Evolutionary conservation across 1,284 basidiomycete genomes (phyloP), one percentile per base, ranked within the genome.

Genomic region (Coniferiporia sulphurascens): DNA sequence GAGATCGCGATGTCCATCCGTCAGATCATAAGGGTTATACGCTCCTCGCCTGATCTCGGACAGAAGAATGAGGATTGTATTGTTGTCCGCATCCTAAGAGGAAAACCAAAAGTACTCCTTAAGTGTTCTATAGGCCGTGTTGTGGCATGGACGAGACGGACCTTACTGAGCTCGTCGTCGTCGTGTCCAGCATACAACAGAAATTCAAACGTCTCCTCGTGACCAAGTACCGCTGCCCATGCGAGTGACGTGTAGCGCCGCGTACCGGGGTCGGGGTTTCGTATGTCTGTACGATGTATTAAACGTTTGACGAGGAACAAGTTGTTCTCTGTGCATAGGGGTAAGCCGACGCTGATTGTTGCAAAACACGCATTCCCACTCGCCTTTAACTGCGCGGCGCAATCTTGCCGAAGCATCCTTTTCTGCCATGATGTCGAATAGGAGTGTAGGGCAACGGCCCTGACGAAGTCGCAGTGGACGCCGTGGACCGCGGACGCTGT

Each of bases 191-290:
- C 85, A 64, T 80, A 82, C 51, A 95, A 77, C 60, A 95, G 75
- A 75, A 88, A 96, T 68, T 95, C 91, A 65, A 94, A 95, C 1
- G 91, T 93, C 70, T 96, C 92, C 68, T 93, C 84, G 62, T 91
- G 84, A 0, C 90, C 91, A 34, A 91, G 81, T 0, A 87, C 81
- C 21, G 93, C 93, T 0, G 94, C 86, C 89, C 92, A 95, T 12
- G 91, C 91, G 6, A 97, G 73, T 17, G 89, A 93, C 0, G 94
- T 96, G 69, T 89, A 87, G 1, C 91, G 82, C 64, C 81, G 81
- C 43, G 82, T 75, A 15, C 78, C 80, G 13, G 87, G 80, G 73
- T 97, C 94, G 7, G 91, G 84, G 74, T 96, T 96, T 32, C 94
- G 83, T 77, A 95, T 84, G 69, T 95, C 92, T 32, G 88, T 91